These are phyloP conservation scores for Brassica rapa DNA, from an alignment of 345 rosid genomes.

Conservation along the genomic window DNA sequence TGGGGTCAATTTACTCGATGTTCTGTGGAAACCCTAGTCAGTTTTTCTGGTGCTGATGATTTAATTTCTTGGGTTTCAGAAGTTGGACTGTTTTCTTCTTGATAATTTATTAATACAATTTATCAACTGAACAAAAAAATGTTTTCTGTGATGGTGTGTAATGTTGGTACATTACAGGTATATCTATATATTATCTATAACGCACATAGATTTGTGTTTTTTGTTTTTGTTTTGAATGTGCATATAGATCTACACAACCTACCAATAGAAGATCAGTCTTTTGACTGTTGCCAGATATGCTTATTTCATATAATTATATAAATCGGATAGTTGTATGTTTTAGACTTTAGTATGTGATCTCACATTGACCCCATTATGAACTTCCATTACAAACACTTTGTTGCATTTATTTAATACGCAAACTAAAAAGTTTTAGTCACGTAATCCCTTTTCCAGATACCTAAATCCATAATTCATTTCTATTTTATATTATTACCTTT, in stretches of 20 bases:
- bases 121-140: conserved; percentile 20
- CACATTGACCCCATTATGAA: conserved; percentile 36
- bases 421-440: conserved; percentile 29
- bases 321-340: background rate
- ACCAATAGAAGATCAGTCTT: no score
- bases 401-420: conserved; percentile 23
- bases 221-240: background rate
- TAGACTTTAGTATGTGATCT: conserved; percentile 11
- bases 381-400: conserved; percentile 10
- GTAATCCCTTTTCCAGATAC: conserved; percentile 29
- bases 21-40: conserved; percentile 24
- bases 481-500: conserved; percentile 11
- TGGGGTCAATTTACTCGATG: background rate
- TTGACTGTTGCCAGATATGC: conserved; percentile 13
- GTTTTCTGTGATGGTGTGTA: background rate
- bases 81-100: background rate
- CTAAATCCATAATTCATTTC: conserved; percentile 25
- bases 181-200: background rate
- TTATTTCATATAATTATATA: background rate
- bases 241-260: no score
- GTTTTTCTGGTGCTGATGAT: background rate
- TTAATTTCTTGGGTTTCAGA: background rate
- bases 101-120: background rate
- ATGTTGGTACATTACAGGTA: conserved; percentile 5
- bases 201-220: background rate